Evolutionary conservation across 768 basidiomycete genomes (phyloP).

Genomic region (Boletus fagicola): DNA sequence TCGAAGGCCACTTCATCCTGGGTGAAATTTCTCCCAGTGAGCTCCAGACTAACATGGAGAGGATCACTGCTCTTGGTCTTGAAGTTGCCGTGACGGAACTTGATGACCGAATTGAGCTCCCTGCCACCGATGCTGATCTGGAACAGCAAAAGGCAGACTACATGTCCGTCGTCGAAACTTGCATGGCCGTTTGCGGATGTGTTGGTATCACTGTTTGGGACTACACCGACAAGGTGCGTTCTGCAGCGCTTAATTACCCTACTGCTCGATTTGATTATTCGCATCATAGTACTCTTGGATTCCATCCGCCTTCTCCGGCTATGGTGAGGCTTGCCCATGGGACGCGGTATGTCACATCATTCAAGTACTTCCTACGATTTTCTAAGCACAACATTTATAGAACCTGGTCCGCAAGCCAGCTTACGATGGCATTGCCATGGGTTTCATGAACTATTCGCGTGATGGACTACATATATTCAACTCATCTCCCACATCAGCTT

Average conservation of each 20-base stretch:
- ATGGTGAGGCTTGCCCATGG: slow-evolving; percentile 21
- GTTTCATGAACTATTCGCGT: slow-evolving; percentile 4
- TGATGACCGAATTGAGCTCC: slow-evolving; percentile 57
- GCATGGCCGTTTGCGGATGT: slow-evolving; percentile 40
- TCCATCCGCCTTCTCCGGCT: slow-evolving; percentile 3
- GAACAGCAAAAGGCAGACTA: slow-evolving; percentile 60
- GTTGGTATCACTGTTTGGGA: slow-evolving; percentile 43
- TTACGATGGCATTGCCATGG: slow-evolving; percentile 13
- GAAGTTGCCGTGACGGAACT: slow-evolving; percentile 71
- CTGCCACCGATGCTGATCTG: slow-evolving; percentile 46
- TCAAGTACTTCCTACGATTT: neutral
- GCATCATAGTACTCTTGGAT: slow-evolving; percentile 17
- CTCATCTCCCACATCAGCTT: too few species aligned
- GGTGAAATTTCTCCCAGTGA: slow-evolving; percentile 48
- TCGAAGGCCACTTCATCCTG: slow-evolving; percentile 60
- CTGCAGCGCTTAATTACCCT: slow-evolving; percentile 11
- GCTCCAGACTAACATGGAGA: slow-evolving; percentile 47
- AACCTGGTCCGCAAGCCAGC: slow-evolving; percentile 15
- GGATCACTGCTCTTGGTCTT: slow-evolving; percentile 57
- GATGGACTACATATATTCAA: neutral
- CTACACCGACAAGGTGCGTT: slow-evolving; percentile 36
- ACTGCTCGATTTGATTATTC: slow-evolving; percentile 8
- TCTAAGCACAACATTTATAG: neutral
- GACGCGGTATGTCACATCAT: slow-evolving; percentile 6
- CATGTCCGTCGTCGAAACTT: slow-evolving; percentile 52